Evolutionary conservation across 768 basidiomycete species (phyloP).

Genomic region (Jaapia argillacea): DNA sequence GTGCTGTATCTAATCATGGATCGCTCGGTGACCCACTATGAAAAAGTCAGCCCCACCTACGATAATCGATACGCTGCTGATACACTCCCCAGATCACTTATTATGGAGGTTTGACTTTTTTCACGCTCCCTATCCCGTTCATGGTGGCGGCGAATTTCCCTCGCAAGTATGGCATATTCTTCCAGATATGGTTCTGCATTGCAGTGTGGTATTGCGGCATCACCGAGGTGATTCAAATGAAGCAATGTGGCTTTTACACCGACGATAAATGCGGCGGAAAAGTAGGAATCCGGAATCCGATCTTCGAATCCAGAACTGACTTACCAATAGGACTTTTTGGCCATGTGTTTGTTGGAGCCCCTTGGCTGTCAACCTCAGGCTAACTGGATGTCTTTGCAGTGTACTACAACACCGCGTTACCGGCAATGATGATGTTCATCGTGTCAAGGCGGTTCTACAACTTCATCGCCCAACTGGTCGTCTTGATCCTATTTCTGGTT

Average conservation of each 20-base stretch:
- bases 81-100: too few relatives aligned
- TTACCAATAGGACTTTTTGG: slow-evolving; percentile 19
- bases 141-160: too few relatives aligned
- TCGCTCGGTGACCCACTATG: slow-evolving; percentile 8
- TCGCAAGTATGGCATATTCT: slow-evolving; percentile 12
- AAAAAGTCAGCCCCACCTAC: too few relatives aligned
- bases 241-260: slow-evolving; percentile 7
- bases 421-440: slow-evolving; percentile 16
- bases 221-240: slow-evolving; percentile 6
- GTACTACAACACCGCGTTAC: slow-evolving; percentile 16
- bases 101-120: too few relatives aligned
- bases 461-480: slow-evolving; percentile 9
- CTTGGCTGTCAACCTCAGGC: too few relatives aligned
- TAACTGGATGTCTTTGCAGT: too few relatives aligned
- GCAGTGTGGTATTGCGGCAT: slow-evolving; percentile 16
- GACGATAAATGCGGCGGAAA: slow-evolving; percentile 4
- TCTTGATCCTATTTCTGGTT: slow-evolving; percentile 11
- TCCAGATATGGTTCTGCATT: slow-evolving; percentile 18
- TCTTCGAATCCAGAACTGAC: too few relatives aligned
- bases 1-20: slow-evolving; percentile 15
- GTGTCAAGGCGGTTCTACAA: slow-evolving; percentile 16
- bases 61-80: too few relatives aligned
- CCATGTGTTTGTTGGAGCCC: too few relatives aligned
- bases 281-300: too few relatives aligned
- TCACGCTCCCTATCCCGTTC: too few relatives aligned